Conservation (phyloP, 2,329 filamentous ascomycete genomes). For the Thermothelomyces thermophilus region DNA sequence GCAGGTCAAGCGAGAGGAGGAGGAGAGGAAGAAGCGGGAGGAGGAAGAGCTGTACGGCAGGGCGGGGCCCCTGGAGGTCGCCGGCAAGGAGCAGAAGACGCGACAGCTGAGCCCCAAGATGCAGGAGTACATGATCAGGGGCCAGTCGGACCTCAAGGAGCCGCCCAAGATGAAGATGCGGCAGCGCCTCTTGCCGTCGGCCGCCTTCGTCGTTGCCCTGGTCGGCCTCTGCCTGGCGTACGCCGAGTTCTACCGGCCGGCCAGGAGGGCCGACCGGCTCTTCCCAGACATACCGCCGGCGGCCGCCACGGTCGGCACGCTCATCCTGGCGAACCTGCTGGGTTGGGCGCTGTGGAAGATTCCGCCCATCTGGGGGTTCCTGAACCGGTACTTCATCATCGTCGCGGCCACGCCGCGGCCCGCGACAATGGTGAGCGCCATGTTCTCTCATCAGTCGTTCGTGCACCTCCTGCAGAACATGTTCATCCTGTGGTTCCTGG, state of each 20-base stretch:
- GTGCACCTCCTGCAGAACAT: conserved; percentile 60
- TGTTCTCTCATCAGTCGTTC: conserved; percentile 62
- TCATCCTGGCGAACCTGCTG: conserved; percentile 54
- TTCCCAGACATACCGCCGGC: conserved; percentile 56
- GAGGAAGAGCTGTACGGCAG: conserved; percentile 36
- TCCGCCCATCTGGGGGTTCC: conserved; percentile 56
- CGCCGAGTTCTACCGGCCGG: conserved; percentile 46
- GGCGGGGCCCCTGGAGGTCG: conserved; percentile 39
- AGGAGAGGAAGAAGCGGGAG: conserved; percentile 29
- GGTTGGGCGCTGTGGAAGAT: conserved; percentile 55
- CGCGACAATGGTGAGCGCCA: conserved; percentile 53
- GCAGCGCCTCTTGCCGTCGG: conserved; percentile 50
- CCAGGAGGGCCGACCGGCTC: conserved; percentile 41
- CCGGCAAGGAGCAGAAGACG: conserved; percentile 32
- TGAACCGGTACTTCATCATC: conserved; percentile 64
- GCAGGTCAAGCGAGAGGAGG: conserved; percentile 30
- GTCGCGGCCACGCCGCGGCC: conserved; percentile 59
- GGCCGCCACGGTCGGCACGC: conserved; percentile 54
- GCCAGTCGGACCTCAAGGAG: conserved; percentile 44
- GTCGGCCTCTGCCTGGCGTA: conserved; percentile 39
- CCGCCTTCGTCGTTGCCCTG: conserved; percentile 41
- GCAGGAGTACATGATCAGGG: conserved; percentile 38
- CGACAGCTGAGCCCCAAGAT: conserved; percentile 33
- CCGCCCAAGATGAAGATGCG: conserved; percentile 47
- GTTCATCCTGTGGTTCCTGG: conserved; percentile 58